Evolutionary conservation across 768 basidiomycete species (phyloP), one percentile per base, ranked within the genome.

Genomic region (Podaxis sp.): DNA sequence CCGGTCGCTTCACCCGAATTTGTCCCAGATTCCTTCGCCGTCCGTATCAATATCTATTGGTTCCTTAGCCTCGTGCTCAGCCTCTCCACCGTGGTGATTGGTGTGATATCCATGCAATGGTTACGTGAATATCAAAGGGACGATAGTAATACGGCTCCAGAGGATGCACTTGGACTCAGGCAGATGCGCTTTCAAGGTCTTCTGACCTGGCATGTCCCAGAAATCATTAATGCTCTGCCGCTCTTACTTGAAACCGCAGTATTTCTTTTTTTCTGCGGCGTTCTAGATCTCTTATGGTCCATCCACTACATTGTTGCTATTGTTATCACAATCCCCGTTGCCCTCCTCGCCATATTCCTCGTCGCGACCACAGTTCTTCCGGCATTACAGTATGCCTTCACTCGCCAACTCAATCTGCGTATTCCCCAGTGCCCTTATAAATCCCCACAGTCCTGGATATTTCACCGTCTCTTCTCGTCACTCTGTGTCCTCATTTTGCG

Each of bases 111-210:
- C 46, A 60, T 64, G 49, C 69, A 70, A 52, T 69, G 69, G 71
- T 49, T 67, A 12, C 67, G 70, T 2, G 68, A 69, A 54, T 69
- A 68, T 30, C 65, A 65, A 30, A 56, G 66, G 1, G 62, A 64
- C 30, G 64, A 64, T 36, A 56, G 33, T 7, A 55, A 56, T 26
- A 56, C 37, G 11, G 50, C 55, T 30, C 60, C 55, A n/a, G 62
- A 67, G 49, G 65, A 67, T 28, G 64, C 66, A 4, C 41, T 68
- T 22, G 60, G 64, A 15, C 54, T 68, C 7, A 66, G 72, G 7
- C 72, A 73, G 48, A 62, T 74, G 56, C 72, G 72, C 11, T 69
- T 71, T 49, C 67, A 73, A 46, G 73, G 71, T 4, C 64, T 74
- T 20, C 24, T 66, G 10, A 58, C 52, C 10, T 76, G 75, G 75